Evolutionary conservation across 2,329 filamentous ascomycete genomes (phyloP).

Genomic region (Neofusicoccum cordaticola): DNA sequence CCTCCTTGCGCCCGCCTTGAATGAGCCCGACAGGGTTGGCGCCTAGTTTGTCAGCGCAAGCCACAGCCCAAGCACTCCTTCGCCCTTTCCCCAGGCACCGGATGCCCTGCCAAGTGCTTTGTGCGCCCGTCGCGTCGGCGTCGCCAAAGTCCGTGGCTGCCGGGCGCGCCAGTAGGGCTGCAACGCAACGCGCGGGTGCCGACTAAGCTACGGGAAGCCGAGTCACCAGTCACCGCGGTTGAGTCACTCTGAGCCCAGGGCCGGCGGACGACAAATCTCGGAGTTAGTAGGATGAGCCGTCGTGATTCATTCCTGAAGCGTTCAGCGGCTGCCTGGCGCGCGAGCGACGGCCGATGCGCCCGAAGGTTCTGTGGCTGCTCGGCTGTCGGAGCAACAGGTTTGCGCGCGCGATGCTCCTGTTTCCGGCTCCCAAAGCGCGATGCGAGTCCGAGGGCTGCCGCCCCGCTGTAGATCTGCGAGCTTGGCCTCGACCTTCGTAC

Average conservation of each 20-base stretch:
- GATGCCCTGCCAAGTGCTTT: constrained; percentile 9
- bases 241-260: not conserved
- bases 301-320: not conserved
- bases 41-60: constrained; percentile 12
- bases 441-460: constrained; percentile 9
- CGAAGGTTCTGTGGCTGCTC: not conserved
- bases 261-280: constrained; percentile 1
- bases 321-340: not conserved
- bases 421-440: not conserved
- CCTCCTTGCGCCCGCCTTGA: constrained; percentile 5
- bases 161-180: not conserved
- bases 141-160: not conserved
- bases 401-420: not conserved
- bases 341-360: not conserved
- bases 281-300: not conserved
- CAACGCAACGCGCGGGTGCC: not conserved
- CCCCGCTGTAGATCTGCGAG: constrained; percentile 10
- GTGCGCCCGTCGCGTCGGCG: constrained; percentile 1
- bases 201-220: not conserved
- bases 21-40: constrained; percentile 3
- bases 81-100: constrained; percentile 9
- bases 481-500: not conserved
- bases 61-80: constrained; percentile 8
- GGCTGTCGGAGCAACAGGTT: not conserved
- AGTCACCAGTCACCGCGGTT: not conserved